Conservation (phyloP, 148 eudicot species). For the Dysphania ambrosioides region DNA sequence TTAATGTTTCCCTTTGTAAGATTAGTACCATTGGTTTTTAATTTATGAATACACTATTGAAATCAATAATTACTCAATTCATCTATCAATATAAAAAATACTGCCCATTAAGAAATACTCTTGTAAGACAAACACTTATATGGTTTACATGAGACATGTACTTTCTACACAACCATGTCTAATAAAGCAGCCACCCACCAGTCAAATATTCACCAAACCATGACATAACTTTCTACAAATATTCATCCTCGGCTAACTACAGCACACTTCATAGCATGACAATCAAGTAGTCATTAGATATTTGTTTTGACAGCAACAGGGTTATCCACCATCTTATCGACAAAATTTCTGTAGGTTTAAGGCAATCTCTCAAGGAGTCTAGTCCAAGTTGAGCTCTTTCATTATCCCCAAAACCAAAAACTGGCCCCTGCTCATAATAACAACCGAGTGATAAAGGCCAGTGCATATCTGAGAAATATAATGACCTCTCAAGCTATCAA, state of each 20-base stretch:
- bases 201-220: neutral
- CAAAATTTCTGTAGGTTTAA: slow-evolving; percentile 66
- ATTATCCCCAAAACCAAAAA: slow-evolving; percentile 95
- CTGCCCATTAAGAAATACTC: too few relatives aligned
- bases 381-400: slow-evolving; percentile 94
- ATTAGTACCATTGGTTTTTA: neutral
- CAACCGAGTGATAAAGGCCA: slow-evolving; percentile 85
- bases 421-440: slow-evolving; percentile 62
- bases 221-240: neutral
- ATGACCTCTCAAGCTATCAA: slow-evolving; percentile 61
- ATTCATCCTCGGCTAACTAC: too few relatives aligned
- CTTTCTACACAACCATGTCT: neutral
- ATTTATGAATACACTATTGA: too few relatives aligned
- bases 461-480: slow-evolving; percentile 87
- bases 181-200: neutral
- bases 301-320: slow-evolving; percentile 20
- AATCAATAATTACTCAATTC: neutral
- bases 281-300: slow-evolving; percentile 13
- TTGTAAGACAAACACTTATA: neutral
- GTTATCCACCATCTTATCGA: slow-evolving; percentile 32
- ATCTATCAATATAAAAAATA: neutral
- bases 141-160: neutral
- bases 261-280: neutral
- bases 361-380: slow-evolving; percentile 67
- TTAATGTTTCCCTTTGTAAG: neutral